Evolutionary conservation across 2,329 filamentous ascomycete species (phyloP).

Genomic region (Aschersonia sp.): DNA sequence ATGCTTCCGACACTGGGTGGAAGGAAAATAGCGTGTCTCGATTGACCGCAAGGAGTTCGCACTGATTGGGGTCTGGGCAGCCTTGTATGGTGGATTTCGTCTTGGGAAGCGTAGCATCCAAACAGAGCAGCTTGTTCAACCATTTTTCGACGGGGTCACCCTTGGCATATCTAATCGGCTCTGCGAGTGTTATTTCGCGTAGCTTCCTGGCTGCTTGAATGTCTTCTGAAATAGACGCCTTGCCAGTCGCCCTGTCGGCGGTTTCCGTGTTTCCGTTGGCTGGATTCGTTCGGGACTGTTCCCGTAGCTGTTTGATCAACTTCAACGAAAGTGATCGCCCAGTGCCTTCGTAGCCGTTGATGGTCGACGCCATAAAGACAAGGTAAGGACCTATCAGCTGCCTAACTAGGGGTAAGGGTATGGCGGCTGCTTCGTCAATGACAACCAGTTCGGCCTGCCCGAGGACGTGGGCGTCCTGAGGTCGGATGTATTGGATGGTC

Average conservation of each 20-base stretch:
- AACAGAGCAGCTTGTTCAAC: constrained; percentile 85
- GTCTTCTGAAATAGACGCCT: constrained; percentile 48
- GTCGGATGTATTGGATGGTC: constrained; percentile 96
- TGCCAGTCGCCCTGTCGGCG: constrained; percentile 67
- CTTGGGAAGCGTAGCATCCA: constrained; percentile 80
- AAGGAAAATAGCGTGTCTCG: constrained; percentile 96
- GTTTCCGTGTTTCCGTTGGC: constrained; percentile 47
- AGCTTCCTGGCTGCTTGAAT: constrained; percentile 60
- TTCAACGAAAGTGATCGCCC: constrained; percentile 90
- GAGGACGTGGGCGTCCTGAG: constrained; percentile 86
- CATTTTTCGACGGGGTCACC: constrained; percentile 90
- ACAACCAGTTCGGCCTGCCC: constrained; percentile 91
- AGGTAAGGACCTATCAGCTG: constrained; percentile 95
- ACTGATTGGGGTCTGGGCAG: constrained; percentile 80
- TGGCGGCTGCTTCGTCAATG: constrained; percentile 94
- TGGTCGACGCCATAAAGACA: constrained; percentile 98
- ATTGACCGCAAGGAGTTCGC: constrained; percentile 86
- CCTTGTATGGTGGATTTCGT: constrained; percentile 59
- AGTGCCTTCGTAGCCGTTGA: constrained; percentile 97
- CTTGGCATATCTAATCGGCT: constrained; percentile 87
- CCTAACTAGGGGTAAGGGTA: constrained; percentile 78
- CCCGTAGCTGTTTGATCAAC: constrained; percentile 88
- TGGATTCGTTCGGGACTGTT: constrained; percentile 62
- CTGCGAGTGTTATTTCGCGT: constrained; percentile 80
- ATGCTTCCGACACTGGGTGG: constrained; percentile 92